Percentiles rank a stretch among this genome's conserved stretches.
These are phyloP conservation scores for Sugiyamaella neomexicana DNA, from an alignment of 1,139 yeast species.

Conservation along the genomic window DNA sequence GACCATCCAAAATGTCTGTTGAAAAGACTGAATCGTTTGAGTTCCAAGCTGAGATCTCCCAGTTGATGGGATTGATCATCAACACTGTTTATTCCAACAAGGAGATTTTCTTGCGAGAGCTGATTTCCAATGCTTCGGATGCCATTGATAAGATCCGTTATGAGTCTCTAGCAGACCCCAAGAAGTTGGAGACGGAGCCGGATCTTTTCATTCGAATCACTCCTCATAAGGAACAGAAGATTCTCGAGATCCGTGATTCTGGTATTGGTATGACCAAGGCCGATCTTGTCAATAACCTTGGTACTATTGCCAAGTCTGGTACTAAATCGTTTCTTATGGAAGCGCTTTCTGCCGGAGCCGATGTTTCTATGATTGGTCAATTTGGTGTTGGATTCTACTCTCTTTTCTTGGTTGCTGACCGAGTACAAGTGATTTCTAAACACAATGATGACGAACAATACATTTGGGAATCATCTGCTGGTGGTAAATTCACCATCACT, in stretches of 20 bases:
- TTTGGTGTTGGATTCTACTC: conserved; percentile 99
- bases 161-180: conserved; percentile 90
- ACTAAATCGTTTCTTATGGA: conserved; percentile 97
- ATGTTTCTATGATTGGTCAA: conserved; percentile 99
- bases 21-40: conserved; percentile 50
- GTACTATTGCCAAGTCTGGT: conserved; percentile 99
- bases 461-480: conserved; percentile 99
- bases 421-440: conserved; percentile 97
- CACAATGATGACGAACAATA: conserved; percentile 99
- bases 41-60: conserved; percentile 99
- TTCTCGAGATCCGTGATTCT: conserved; percentile 96
- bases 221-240: conserved; percentile 91
- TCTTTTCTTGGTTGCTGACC: conserved; percentile 98
- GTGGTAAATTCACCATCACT: conserved; percentile 97
- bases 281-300: conserved; percentile 97
- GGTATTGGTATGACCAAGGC: conserved; percentile 99
- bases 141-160: conserved; percentile 96
- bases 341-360: conserved; percentile 99
- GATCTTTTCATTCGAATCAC: conserved; percentile 96
- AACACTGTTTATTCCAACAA: conserved; percentile 99
- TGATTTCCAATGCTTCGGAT: conserved; percentile 97
- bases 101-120: conserved; percentile 98
- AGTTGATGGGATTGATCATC: conserved; percentile 99
- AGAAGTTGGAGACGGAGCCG: conserved; percentile 91
- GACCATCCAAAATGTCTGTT: conserved; percentile 10